Conservation (phyloP, 805 yeast species). For the Saccharomyces kudriavzevii region DNA sequence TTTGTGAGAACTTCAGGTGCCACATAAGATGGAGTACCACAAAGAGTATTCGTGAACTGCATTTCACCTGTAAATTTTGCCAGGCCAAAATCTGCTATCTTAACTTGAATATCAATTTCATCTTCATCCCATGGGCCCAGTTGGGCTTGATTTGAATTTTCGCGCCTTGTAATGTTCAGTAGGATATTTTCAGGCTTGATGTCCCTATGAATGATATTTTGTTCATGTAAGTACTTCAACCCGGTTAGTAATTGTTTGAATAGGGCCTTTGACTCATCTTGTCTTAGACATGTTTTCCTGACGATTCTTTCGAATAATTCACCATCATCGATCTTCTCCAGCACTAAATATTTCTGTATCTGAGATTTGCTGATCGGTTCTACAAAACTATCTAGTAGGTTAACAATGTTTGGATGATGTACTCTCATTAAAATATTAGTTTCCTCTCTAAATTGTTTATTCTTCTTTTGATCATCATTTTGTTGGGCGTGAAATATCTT, state of each 20-base stretch:
- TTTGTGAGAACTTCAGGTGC: conserved; percentile 69
- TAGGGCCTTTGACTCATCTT: conserved; percentile 53
- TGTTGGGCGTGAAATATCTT: conserved; percentile 60
- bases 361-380: conserved; percentile 42
- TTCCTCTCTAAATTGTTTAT: conserved; percentile 51
- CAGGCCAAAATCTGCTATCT: conserved; percentile 77
- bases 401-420: conserved; percentile 64
- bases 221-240: conserved; percentile 54
- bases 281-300: conserved; percentile 50
- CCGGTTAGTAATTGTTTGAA: conserved; percentile 62
- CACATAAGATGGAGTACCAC: conserved; percentile 84
- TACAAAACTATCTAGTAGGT: conserved; percentile 49
- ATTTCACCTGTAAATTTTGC: conserved; percentile 57
- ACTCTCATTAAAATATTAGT: conserved; percentile 56
- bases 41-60: conserved; percentile 66
- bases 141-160: conserved; percentile 23
- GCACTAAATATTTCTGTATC: conserved; percentile 48
- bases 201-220: conserved; percentile 69
- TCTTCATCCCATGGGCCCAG: conserved; percentile 39
- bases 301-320: conserved; percentile 69
- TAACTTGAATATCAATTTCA: conserved; percentile 57
- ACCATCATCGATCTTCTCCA: conserved; percentile 69
- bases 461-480: conserved; percentile 34
- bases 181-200: conserved; percentile 72
- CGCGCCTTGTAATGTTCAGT: conserved; percentile 40